Evolutionary conservation across 2,329 filamentous ascomycete species (phyloP).

Genomic region (Talaromyces sp.): DNA sequence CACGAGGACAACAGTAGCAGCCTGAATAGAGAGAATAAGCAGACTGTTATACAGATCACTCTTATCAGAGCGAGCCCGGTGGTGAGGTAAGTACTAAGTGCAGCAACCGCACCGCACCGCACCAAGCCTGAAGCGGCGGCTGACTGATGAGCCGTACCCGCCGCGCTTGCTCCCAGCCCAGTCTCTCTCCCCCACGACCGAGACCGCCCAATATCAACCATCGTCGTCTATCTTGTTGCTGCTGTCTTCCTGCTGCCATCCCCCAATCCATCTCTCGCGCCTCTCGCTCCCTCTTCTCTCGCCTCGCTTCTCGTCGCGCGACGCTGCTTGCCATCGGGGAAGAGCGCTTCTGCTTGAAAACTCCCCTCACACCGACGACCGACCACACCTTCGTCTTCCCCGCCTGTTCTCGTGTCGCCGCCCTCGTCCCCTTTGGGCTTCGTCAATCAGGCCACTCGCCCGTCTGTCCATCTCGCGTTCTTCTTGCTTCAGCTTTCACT

Average conservation of each 20-base stretch:
- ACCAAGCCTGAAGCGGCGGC: not conserved
- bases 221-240: not conserved
- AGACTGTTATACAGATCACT: not conserved
- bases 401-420: not conserved
- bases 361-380: slow-evolving; percentile 3
- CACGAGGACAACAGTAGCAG: not conserved
- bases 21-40: not conserved
- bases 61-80: not conserved
- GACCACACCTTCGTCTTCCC: not conserved
- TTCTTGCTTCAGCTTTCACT: not conserved
- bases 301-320: not conserved
- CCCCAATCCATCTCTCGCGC: not conserved
- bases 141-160: not conserved
- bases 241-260: not conserved
- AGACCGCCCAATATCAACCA: not conserved
- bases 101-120: not conserved
- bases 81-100: too few species aligned
- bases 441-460: not conserved
- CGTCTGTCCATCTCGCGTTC: not conserved
- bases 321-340: not conserved
- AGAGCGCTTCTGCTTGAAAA: not conserved
- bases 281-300: not conserved
- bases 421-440: not conserved
- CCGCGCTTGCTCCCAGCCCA: not conserved
- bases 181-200: not conserved